Base-by-base conservation (phyloP, 257 asterid species). In the Verbascum thapsus region DNA sequence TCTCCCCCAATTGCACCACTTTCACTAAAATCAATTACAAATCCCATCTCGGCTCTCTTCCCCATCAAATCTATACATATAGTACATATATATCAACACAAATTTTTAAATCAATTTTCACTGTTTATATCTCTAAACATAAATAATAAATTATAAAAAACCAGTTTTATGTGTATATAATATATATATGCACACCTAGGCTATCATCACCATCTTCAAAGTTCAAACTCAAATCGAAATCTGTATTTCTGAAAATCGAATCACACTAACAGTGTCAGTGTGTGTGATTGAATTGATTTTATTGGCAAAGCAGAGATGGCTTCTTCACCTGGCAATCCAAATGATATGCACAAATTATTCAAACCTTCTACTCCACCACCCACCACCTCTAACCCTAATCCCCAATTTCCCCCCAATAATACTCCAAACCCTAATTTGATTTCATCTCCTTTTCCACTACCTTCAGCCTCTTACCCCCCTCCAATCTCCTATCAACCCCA, bases 381-480 rank as follows among this genome's bases (percentile, higher is more conserved):
- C 19, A 58, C 77, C 19, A 7, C 74, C 41, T 47, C 81, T 3
- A 63, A 66, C 78, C 85, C 86, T 73, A 80, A 75, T 72, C 80
- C 81, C 7, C 91, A 78, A 60, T 72, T 69, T 80, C 84, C 78
- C 79, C 26, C 39, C 48, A 56, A 60, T 60, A 76, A 64, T 51
- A 10, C 61, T 39, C 20, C 44, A 35, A 78, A 69, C 78, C 84
- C 83, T 74, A 80, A 76, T 80, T 58, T 79, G 58, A 71, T 57
- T 12, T 34, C 96, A 8, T 64, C 88, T 11, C 71, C 76, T n/a
- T 72, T 58, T 68, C 83, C 87, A 3, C 82, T 76, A 5, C 96
- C 96, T 10, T 78, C 92, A 6, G 87, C 96, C 13, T 83, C 97
- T 17, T 81, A 87, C 64, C 96, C 95, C 64, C 71, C 9, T 13